Percentiles rank a stretch among this genome's conserved stretches.
phyloP scores from a whole-genome alignment of 2,329 filamentous ascomycete genomes.

The Xylaria arbuscula region DNA sequence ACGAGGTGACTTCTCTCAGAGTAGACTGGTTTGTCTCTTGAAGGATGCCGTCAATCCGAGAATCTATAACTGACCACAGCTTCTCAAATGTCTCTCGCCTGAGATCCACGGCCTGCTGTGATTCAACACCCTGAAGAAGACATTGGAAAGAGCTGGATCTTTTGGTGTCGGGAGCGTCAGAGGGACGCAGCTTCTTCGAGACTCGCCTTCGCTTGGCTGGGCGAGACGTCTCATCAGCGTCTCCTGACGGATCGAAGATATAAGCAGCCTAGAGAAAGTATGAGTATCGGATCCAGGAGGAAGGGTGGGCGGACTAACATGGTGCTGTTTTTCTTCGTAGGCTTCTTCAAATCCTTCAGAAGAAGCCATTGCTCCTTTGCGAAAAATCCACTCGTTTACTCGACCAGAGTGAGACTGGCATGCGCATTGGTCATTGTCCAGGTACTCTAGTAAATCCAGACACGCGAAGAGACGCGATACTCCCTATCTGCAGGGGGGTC shows the following conservation, averaged over 20 bases:
- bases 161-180: constrained; percentile 33
- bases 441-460: not conserved
- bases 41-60: constrained; percentile 70
- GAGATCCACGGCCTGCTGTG: constrained; percentile 58
- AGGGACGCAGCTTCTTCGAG: constrained; percentile 53
- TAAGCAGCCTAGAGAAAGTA: constrained; percentile 64
- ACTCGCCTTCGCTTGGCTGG: constrained; percentile 69
- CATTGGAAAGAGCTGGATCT: constrained; percentile 57
- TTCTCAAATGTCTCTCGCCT: constrained; percentile 70
- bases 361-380: constrained; percentile 42
- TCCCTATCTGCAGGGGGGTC: not conserved
- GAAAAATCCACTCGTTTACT: constrained; percentile 2
- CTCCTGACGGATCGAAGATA: constrained; percentile 66
- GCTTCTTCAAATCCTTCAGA: constrained; percentile 39
- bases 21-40: constrained; percentile 71
- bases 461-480: not conserved
- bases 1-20: constrained; percentile 66
- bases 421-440: not conserved
- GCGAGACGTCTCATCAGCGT: constrained; percentile 50
- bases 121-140: constrained; percentile 67
- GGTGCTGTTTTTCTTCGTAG: constrained; percentile 49
- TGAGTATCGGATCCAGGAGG: constrained; percentile 28
- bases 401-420: not conserved
- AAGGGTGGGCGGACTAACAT: constrained; percentile 37
- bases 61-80: constrained; percentile 73